phyloP scores from a whole-genome alignment of 2,329 filamentous ascomycete genomes.

The Celoporthe dispersa region DNA sequence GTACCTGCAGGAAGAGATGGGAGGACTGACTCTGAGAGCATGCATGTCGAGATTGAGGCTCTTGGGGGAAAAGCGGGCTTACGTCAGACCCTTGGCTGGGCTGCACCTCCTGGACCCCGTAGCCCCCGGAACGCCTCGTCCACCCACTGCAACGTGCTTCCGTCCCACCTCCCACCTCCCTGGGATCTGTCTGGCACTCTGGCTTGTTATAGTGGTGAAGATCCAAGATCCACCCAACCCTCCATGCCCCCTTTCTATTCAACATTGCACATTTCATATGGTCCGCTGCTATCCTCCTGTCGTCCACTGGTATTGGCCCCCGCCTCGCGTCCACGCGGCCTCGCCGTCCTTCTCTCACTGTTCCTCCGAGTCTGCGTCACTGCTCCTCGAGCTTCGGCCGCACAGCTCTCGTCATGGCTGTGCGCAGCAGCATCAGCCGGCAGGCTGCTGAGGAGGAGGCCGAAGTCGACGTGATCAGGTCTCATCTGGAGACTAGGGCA shows the following conservation, averaged over 20 bases:
- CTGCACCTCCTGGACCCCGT: background rate
- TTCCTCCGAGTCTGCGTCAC: background rate
- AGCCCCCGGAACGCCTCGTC: background rate
- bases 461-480: conserved; percentile 73
- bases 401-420: conserved; percentile 50
- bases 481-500: conserved; percentile 85
- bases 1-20: background rate
- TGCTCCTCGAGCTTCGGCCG: background rate
- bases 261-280: conserved; percentile 10
- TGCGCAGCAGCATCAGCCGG: conserved; percentile 51
- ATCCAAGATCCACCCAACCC: conserved; percentile 1
- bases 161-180: conserved; percentile 4
- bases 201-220: background rate
- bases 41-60: background rate
- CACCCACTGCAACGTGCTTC: background rate
- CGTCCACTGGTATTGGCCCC: background rate
- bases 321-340: background rate
- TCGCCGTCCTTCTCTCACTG: background rate
- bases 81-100: conserved; percentile 1
- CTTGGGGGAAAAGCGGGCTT: background rate
- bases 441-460: conserved; percentile 69
- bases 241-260: background rate
- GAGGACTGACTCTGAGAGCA: background rate
- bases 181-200: background rate
- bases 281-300: background rate